phyloP scores from a whole-genome alignment of 2,329 filamentous ascomycete genomes.

The Arthrobotrys sphaeroides region DNA sequence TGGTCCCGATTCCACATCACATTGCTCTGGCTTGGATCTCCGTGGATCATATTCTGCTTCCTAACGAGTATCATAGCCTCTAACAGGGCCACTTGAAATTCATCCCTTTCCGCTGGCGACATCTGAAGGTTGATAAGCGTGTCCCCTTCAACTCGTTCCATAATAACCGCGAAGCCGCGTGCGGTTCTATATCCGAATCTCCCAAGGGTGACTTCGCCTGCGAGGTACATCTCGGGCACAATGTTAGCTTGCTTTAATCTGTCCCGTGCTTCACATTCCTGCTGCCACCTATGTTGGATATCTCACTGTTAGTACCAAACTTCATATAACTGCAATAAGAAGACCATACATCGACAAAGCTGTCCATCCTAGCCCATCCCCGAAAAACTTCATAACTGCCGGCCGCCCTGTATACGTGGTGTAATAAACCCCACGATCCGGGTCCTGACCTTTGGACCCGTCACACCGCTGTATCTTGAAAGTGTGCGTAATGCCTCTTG shows the following conservation, averaged over 20 bases:
- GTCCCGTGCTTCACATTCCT: constrained; percentile 40
- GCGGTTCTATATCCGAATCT: constrained; percentile 24
- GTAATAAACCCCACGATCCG: constrained; percentile 28
- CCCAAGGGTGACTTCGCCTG: constrained; percentile 26
- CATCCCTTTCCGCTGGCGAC: constrained; percentile 2
- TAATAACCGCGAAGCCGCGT: constrained; percentile 31
- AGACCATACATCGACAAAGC: constrained; percentile 20
- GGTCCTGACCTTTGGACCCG: not conserved
- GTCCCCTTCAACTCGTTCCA: constrained; percentile 30
- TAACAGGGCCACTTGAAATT: constrained; percentile 20
- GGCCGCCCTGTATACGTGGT: constrained; percentile 28
- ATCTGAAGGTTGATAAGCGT: constrained; percentile 22
- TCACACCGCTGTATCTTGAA: constrained; percentile 18
- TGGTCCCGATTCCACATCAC: constrained; percentile 30
- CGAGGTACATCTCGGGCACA: constrained; percentile 22
- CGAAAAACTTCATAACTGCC: constrained; percentile 38
- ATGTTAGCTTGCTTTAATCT: constrained; percentile 3
- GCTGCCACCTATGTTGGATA: constrained; percentile 20
- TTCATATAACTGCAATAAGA: not conserved
- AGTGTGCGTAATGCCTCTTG: constrained; percentile 22
- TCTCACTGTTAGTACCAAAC: not conserved
- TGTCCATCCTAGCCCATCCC: constrained; percentile 32
- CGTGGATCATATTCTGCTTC: constrained; percentile 33
- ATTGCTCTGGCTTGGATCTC: constrained; percentile 26
- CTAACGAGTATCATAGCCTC: constrained; percentile 26